Evolutionary conservation across 2,329 filamentous ascomycete species (phyloP).

Genomic region (Claviceps purpurea): DNA sequence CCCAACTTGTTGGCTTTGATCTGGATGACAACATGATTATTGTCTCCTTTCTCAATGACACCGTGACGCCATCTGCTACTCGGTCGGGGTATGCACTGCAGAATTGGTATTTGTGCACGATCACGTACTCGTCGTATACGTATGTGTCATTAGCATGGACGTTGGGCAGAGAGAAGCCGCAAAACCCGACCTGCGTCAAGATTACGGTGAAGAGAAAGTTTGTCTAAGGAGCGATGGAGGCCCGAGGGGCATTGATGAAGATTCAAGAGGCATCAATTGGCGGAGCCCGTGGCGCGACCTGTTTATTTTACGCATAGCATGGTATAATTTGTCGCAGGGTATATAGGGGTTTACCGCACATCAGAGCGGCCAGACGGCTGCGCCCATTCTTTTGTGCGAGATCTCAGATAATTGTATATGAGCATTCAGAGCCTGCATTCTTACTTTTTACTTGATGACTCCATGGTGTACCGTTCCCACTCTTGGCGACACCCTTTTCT

Average conservation of each 20-base stretch:
- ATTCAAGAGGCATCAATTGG: neutral
- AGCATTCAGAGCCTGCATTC: too few species aligned
- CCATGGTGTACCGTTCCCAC: too few species aligned
- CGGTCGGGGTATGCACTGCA: conserved; percentile 1
- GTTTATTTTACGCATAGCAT: too few species aligned
- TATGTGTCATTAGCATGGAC: conserved; percentile 11
- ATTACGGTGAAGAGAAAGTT: conserved; percentile 10
- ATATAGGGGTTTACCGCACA: too few species aligned
- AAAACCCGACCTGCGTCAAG: conserved; percentile 13
- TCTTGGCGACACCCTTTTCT: too few species aligned
- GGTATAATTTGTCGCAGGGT: too few species aligned
- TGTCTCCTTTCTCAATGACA: conserved; percentile 11
- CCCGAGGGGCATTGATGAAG: neutral
- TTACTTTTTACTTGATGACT: too few species aligned
- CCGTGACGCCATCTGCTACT: conserved; percentile 1
- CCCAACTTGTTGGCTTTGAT: conserved; percentile 14
- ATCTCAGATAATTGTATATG: too few species aligned
- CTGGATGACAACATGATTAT: conserved; percentile 6
- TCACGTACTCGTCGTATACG: conserved; percentile 8
- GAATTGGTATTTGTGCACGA: conserved; percentile 11
- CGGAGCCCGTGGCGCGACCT: neutral
- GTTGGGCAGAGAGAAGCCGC: conserved; percentile 6
- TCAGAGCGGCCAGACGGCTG: too few species aligned
- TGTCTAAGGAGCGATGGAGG: neutral
- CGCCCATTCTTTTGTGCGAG: too few species aligned